phyloP scores from a whole-genome alignment of 805 yeast genomes.

The Ogataea ganodermae region DNA sequence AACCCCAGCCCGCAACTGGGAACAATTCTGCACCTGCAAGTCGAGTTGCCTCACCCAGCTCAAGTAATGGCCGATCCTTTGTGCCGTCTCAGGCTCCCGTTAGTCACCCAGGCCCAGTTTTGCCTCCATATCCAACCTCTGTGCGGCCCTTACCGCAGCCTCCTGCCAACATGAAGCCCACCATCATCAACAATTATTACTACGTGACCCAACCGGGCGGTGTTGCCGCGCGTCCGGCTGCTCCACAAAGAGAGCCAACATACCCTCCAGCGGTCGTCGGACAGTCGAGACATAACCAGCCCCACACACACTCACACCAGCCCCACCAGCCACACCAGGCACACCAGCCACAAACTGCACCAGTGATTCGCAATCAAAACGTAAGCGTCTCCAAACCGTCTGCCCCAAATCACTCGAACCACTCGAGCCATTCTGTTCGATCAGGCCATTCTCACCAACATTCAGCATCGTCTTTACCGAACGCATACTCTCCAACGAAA shows the following conservation, averaged over 20 bases:
- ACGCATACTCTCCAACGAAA: background rate
- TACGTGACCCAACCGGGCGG: slow-evolving; percentile 15
- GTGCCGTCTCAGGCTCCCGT: background rate
- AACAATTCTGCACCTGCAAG: slow-evolving; percentile 13
- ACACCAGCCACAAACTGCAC: background rate
- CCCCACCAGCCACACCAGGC: background rate
- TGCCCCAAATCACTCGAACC: background rate
- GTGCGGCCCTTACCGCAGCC: slow-evolving; percentile 22
- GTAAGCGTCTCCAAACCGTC: background rate
- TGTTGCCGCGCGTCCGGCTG: background rate
- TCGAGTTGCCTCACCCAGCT: slow-evolving; percentile 14
- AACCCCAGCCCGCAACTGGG: slow-evolving; percentile 25
- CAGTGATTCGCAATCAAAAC: background rate
- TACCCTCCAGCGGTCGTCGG: background rate
- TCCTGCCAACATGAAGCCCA: slow-evolving; percentile 17
- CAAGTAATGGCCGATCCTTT: slow-evolving; percentile 1
- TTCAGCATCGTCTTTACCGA: background rate
- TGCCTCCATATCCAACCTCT: slow-evolving; percentile 14
- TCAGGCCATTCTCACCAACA: background rate
- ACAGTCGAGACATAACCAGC: slow-evolving; percentile 12
- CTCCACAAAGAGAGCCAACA: slow-evolving; percentile 3
- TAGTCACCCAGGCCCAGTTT: slow-evolving; percentile 17
- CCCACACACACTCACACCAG: slow-evolving; percentile 7
- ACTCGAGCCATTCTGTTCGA: background rate
- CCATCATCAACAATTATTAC: slow-evolving; percentile 25